Conservation (phyloP, 139 green algal genomes). For the Haematococcus lacustris region DNA sequence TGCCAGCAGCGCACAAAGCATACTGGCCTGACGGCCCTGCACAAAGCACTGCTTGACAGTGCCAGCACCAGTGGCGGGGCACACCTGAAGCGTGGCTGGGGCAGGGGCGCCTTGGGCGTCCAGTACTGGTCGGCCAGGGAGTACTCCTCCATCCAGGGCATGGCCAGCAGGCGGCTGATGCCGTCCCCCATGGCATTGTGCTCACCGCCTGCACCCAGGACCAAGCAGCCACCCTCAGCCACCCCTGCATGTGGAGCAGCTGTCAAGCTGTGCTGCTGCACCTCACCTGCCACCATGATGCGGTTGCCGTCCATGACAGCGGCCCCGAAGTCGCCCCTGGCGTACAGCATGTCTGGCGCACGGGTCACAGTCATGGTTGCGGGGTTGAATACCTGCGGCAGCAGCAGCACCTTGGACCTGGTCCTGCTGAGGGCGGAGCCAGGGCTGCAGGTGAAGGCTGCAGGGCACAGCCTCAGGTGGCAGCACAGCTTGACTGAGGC, state of each 20-base stretch:
- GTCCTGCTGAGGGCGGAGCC: no score
- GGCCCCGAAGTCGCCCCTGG: background rate
- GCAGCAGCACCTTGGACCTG: no score
- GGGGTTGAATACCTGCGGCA: no score
- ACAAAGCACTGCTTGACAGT: no score
- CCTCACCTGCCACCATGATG: background rate
- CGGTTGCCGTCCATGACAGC: background rate
- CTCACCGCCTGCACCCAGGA: background rate
- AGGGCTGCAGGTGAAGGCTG: no score
- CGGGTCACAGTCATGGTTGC: no score
- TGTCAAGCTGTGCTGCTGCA: background rate
- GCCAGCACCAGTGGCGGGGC: background rate
- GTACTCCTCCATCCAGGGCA: background rate
- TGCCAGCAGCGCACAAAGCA: background rate
- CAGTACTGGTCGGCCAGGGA: background rate
- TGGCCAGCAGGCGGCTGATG: slow-evolving; percentile 1
- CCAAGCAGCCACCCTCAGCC: background rate
- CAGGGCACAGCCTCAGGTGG: no score
- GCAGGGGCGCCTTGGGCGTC: background rate
- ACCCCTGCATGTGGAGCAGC: background rate
- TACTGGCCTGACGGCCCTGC: no score
- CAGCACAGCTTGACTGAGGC: no score
- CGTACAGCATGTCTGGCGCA: background rate
- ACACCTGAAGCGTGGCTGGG: background rate
- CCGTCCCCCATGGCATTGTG: background rate